Evolutionary conservation across 2,329 filamentous ascomycete species (phyloP), one percentile per base, ranked within the genome.

Genomic region (Stachybotrys chlorohalonatus): DNA sequence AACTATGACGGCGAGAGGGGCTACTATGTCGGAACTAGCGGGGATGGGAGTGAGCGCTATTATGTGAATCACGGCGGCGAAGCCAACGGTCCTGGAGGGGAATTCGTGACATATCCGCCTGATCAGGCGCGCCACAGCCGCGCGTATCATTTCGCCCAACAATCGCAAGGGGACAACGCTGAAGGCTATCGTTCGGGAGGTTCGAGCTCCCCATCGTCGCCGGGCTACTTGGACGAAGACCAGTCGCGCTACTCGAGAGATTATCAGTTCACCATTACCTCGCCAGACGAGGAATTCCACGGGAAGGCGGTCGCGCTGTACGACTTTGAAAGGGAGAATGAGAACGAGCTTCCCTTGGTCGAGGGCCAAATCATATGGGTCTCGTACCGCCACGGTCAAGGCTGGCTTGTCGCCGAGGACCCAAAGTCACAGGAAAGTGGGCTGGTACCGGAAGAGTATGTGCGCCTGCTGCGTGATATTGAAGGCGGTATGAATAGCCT

Each of bases 361-460:
- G 94, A 99, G 72, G 94, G 94, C 6, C 94, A 99, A 66, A 90
- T 96, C 55, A 96, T 99, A 55, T 88, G 94, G 77, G 92, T 99
- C 30, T 95, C 90, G 15, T 99, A 97, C 70, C 83, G 94, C 48
- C 92, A 97, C 67, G 93, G 93, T 15, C 91, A 97, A 72, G 94
- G 94, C 54, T 99, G 94, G 94, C 79, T 99, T 52, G 94, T 99
- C 30, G 94, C 94, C 5, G 90, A 96, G 73, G 94, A 99, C 65
- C 92, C 93, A 11, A 92, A 90, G 70, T 96, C 91, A 1, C 90
- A 84, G 60, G 94, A 99, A 73, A 95, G 90, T 64, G 94, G 94
- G 1, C 79, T 99, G 42, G 94, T 99, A 1, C 94, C 94, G 0
- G 94, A 99, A 71, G 92, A 95, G 70, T 99, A 97, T 67, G 94